Evolutionary conservation across 352 stramenopile species (phyloP).

Genomic region (Globisporangium carolinianum): DNA sequence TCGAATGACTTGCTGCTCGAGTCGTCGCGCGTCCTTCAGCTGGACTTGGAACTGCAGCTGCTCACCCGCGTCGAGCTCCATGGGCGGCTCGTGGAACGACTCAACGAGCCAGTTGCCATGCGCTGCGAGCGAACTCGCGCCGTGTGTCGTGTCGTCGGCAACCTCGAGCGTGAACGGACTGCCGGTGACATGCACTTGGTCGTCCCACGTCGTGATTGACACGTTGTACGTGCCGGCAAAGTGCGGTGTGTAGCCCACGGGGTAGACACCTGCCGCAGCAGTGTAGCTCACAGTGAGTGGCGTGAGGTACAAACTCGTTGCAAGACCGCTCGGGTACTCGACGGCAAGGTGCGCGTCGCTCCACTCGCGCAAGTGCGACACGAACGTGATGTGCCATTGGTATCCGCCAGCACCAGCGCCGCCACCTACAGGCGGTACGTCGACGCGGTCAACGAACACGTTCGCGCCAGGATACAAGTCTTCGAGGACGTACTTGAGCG

Average conservation of each 20-base stretch:
- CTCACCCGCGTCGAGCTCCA: conserved; percentile 49
- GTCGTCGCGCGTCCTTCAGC: conserved; percentile 80
- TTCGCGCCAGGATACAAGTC: conserved; percentile 34
- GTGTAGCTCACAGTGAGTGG: conserved; percentile 43
- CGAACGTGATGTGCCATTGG: conserved; percentile 90
- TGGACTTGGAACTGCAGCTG: conserved; percentile 83
- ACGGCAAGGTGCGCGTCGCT: conserved; percentile 60
- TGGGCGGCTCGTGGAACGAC: conserved; percentile 44
- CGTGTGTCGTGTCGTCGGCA: conserved; percentile 56
- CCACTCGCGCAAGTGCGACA: conserved; percentile 81
- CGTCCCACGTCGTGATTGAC: conserved; percentile 72
- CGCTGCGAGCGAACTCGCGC: conserved; percentile 62
- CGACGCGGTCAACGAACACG: conserved; percentile 36
- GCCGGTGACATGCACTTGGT: conserved; percentile 68
- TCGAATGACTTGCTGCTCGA: conserved; percentile 62
- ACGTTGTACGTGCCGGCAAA: conserved; percentile 88
- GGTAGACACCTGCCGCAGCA: conserved; percentile 80
- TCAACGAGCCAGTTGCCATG: conserved; percentile 66
- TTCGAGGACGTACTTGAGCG: conserved; percentile 57
- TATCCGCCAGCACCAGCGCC: conserved; percentile 34
- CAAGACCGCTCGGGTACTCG: conserved; percentile 44
- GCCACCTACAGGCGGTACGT: conserved; percentile 11
- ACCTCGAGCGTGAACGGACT: conserved; percentile 87
- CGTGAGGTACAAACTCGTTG: conserved; percentile 32
- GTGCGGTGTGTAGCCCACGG: conserved; percentile 88